Conservation (phyloP, 225 moss, liverwort and hornwort species). For the Rhytidiadelphus loreus region DNA sequence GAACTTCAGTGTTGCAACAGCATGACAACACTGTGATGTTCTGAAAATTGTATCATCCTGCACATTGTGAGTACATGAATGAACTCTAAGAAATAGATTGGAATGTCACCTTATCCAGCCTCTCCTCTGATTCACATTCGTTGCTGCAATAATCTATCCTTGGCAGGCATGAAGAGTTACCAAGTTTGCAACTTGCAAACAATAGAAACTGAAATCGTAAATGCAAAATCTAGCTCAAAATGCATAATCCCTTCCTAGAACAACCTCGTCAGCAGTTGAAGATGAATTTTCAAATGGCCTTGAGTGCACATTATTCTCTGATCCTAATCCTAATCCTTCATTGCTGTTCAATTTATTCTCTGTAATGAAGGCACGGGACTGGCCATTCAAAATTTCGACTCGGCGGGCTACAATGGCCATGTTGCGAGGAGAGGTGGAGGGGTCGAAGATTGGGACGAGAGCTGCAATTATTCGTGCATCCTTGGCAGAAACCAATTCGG, state of each 20-base stretch:
- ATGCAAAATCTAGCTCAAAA: not conserved
- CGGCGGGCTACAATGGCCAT: slow-evolving; percentile 45
- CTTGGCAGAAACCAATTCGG: not conserved
- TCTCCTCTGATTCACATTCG: not conserved
- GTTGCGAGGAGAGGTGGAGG: slow-evolving; percentile 45
- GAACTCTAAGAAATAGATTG: not conserved
- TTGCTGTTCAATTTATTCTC: not conserved
- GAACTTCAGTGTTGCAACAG: too few relatives aligned
- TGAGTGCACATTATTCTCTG: not conserved
- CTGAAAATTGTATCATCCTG: not conserved
- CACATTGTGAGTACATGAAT: not conserved
- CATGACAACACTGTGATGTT: too few relatives aligned
- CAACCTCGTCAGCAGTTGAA: not conserved
- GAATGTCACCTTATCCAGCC: not conserved
- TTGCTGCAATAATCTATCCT: not conserved
- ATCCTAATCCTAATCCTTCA: not conserved
- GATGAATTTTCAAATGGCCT: not conserved
- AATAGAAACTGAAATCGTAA: not conserved
- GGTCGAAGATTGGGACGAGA: slow-evolving; percentile 46
- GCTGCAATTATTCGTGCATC: slow-evolving; percentile 9
- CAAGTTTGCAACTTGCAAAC: not conserved
- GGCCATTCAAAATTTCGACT: not conserved
- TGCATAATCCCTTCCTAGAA: not conserved
- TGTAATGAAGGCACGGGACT: not conserved
- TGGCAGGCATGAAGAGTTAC: not conserved